phyloP scores from a whole-genome alignment of 345 rosid genomes.

The Physaria fendleri region DNA sequence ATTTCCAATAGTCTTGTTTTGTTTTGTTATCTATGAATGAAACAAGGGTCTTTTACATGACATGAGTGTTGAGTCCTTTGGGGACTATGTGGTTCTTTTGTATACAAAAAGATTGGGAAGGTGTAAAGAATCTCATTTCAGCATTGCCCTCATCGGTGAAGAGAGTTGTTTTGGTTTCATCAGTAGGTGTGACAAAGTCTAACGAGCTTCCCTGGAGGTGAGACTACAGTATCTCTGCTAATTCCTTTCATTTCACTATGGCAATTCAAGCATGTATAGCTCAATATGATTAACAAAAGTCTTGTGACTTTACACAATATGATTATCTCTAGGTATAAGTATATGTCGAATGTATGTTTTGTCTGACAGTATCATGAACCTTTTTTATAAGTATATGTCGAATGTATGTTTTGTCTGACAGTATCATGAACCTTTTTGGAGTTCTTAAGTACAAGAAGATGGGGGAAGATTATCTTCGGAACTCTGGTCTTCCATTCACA shows the following conservation, averaged over 20 bases:
- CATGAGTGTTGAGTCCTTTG: not conserved
- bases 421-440: conserved; percentile 95
- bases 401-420: conserved; percentile 24
- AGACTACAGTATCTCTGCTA: conserved; percentile 1
- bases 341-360: not conserved
- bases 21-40: not conserved
- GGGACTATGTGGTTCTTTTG: conserved; percentile 3
- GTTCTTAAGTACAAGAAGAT: conserved; percentile 94
- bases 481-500: conserved; percentile 84
- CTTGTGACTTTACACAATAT: not conserved
- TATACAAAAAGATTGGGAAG: conserved; percentile 75
- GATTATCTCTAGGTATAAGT: not conserved
- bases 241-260: not conserved
- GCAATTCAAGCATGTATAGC: not conserved
- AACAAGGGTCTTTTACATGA: not conserved
- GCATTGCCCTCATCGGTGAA: conserved; percentile 67
- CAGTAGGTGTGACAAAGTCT: conserved; percentile 85
- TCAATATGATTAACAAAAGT: not conserved
- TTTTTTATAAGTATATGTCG: too few relatives aligned
- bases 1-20: not conserved
- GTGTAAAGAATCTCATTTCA: conserved; percentile 78
- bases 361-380: conserved; percentile 75
- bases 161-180: conserved; percentile 84
- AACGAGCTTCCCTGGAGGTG: conserved; percentile 96
- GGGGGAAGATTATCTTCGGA: conserved; percentile 85